These are phyloP conservation scores for Penicillium canescens DNA, from an alignment of 495 filamentous ascomycete genomes.

Conservation along the genomic window DNA sequence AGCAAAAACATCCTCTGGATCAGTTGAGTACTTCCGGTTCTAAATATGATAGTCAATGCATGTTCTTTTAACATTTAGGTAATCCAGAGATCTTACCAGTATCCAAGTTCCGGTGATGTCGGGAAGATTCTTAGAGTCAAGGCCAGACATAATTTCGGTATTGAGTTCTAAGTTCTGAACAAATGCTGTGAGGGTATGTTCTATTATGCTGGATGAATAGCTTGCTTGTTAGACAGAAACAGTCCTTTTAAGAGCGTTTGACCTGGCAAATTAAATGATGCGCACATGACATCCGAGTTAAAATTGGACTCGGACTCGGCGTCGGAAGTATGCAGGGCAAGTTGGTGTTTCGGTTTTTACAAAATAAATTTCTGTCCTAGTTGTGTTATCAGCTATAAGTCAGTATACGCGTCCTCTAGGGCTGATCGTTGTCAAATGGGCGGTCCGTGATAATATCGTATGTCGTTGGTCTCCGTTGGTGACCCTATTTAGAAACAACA, in stretches of 20 bases:
- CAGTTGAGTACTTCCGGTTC: conserved; percentile 22
- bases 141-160: conserved; percentile 9
- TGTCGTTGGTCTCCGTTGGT: no score
- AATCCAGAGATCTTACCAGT: conserved; percentile 6
- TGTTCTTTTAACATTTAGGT: background rate
- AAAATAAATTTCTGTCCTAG: no score
- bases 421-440: no score
- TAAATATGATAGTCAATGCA: background rate
- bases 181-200: background rate
- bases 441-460: no score
- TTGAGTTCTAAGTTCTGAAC: no score
- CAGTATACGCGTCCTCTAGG: no score
- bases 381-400: no score
- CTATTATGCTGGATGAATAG: background rate
- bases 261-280: background rate
- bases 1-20: conserved; percentile 17
- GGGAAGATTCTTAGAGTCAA: background rate
- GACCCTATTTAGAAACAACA: no score
- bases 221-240: background rate
- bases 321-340: conserved; percentile 6
- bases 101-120: conserved; percentile 18
- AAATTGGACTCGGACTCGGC: conserved; percentile 21
- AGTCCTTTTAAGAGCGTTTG: background rate
- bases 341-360: background rate
- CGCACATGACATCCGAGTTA: background rate